Conservation (phyloP, 129 eudicot genomes). For the Scalesia atractyloides region DNA sequence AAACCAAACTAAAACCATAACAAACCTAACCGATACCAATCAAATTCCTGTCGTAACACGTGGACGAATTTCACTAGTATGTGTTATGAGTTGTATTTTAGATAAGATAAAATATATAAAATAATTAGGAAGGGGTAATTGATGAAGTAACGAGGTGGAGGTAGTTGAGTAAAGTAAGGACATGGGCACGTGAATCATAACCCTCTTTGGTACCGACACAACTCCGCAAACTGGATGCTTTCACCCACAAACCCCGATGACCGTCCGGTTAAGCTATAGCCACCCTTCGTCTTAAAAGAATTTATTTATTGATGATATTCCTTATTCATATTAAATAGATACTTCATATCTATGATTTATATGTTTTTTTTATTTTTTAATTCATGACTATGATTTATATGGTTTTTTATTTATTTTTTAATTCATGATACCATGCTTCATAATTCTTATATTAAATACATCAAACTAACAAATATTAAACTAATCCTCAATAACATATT, state of each 20-base stretch:
- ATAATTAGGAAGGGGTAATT: not conserved
- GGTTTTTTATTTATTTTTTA: not conserved
- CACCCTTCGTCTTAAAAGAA: constrained; percentile 20
- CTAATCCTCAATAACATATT: not conserved
- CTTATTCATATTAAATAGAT: not conserved
- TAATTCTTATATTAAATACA: not conserved
- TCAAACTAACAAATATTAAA: not conserved
- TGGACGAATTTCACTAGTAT: not conserved
- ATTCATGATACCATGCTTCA: not conserved
- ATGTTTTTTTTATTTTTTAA: not conserved
- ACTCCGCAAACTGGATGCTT: constrained; percentile 15
- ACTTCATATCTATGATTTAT: not conserved
- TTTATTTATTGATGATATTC: constrained; percentile 23
- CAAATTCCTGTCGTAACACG: too few relatives aligned
- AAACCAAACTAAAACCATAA: too few relatives aligned
- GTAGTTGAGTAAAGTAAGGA: constrained; percentile 8
- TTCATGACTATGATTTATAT: not conserved
- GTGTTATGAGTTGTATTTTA: not conserved
- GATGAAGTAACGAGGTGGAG: constrained; percentile 7
- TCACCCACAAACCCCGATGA: constrained; percentile 11
- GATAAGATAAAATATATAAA: not conserved
- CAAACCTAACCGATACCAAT: too few relatives aligned
- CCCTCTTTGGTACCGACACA: constrained; percentile 22
- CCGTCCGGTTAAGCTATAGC: constrained; percentile 24
- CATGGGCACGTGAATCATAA: constrained; percentile 5